A percentile compares a stretch with the other conserved stretches of the same genome.
phyloP scores from a whole-genome alignment of 768 basidiomycete genomes.

The Pleurotus cornucopiae region DNA sequence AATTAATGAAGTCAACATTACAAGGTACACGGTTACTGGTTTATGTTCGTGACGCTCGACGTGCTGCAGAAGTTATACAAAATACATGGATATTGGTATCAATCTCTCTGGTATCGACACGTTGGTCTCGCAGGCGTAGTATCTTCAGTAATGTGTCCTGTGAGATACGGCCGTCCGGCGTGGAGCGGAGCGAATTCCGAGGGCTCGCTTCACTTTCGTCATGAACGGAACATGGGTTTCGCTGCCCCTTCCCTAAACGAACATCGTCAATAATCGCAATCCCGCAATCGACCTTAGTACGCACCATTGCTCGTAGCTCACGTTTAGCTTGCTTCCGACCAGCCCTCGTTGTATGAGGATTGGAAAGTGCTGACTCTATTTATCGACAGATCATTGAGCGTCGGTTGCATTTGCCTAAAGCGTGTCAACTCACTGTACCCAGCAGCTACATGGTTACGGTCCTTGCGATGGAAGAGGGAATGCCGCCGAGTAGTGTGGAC shows the following conservation, averaged over 20 bases:
- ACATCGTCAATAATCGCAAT: background rate
- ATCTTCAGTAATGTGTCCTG: too few species aligned
- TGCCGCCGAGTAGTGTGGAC: conserved; percentile 11
- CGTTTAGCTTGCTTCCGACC: conserved; percentile 43
- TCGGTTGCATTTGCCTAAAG: background rate
- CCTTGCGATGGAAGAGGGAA: conserved; percentile 28
- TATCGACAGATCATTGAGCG: background rate
- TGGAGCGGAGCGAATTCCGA: conserved; percentile 48
- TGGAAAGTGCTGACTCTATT: conserved; percentile 44
- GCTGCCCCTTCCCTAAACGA: conserved; percentile 35
- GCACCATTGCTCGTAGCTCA: conserved; percentile 42
- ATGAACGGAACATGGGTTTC: conserved; percentile 45
- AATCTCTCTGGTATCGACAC: too few species aligned
- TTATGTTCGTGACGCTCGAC: too few species aligned
- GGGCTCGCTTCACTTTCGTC: conserved; percentile 45
- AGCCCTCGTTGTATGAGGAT: conserved; percentile 43
- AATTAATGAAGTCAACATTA: too few species aligned
- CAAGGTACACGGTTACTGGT: too few species aligned
- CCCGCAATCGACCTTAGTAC: background rate
- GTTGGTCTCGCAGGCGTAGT: too few species aligned
- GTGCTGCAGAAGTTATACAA: too few species aligned
- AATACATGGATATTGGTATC: too few species aligned
- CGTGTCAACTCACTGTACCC: conserved; percentile 37
- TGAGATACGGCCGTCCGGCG: conserved; percentile 15
- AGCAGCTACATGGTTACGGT: conserved; percentile 42